Evolutionary conservation across 1,284 basidiomycete genomes (phyloP), one percentile per base, ranked within the genome.

Genomic region (Melanopsichium pennsylvanicum): DNA sequence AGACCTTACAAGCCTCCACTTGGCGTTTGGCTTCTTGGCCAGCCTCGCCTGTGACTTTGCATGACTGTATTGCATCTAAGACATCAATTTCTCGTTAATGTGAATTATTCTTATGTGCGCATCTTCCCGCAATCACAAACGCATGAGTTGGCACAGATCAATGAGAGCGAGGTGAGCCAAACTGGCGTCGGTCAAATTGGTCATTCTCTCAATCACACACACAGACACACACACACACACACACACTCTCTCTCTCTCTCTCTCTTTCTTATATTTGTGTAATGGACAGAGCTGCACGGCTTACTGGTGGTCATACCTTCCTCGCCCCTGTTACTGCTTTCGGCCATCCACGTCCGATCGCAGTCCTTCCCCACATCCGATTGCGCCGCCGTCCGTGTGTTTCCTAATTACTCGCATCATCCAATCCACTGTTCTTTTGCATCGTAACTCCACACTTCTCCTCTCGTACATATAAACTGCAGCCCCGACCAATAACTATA

Each of bases 361-460:
- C n/a, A n/a, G n/a, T n/a, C n/a, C n/a, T n/a, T 32, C 42, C 29
- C 42, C 51, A 62, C 47, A 50, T 39, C 59, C 59, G 59, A 51
- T 62, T 42, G 42, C 32, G 42, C 33, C 52, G 47, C 50, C 5
- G 15, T 19, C 19, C 33, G 19, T 22, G 12, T 37, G 16, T 15
- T 36, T n/a, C 18, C 29, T 15, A 12, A 5, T 25, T 25, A 25
- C 39, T 27, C 37, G 29, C 15, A 33, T 16, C 15, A 11, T 9
- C 11, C 19, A 4, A 22, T 33, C 15, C 22, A 16, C 18, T 12
- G 4, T 25, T n/a, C 31, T 38, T 34, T 12, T 29, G 27, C 15
- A 26, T 22, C 42, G 2, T 13, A 32, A 15, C 36, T 21, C 12
- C 22, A n/a, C 25, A 32, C 13, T 12, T n/a, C 19, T 11, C 16